phyloP scores from a whole-genome alignment of 2,329 filamentous ascomycete genomes.

The Colletotrichum siamense region DNA sequence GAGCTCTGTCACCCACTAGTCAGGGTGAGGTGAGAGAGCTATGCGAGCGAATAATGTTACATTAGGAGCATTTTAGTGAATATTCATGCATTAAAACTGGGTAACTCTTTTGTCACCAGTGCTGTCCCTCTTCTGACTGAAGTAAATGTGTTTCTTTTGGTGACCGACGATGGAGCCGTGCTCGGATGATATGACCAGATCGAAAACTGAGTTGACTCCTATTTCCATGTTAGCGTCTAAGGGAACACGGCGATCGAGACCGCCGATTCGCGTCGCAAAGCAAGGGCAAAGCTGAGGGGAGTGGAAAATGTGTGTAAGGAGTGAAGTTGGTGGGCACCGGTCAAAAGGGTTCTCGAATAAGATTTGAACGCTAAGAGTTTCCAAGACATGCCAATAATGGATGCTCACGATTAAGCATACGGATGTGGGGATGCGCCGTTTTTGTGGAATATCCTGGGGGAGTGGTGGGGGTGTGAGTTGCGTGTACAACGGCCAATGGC shows the following conservation, averaged over 20 bases:
- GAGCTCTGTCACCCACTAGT: not conserved
- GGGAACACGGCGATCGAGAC: not conserved
- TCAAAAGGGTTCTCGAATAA: not conserved
- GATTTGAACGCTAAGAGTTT: not conserved
- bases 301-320: not conserved
- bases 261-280: not conserved
- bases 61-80: not conserved
- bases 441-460: not conserved
- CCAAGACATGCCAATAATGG: not conserved
- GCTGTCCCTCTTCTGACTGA: not conserved
- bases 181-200: not conserved
- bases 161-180: not conserved
- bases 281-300: not conserved
- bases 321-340: not conserved
- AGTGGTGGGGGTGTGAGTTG: not conserved
- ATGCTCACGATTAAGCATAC: not conserved
- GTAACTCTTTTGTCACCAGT: not conserved
- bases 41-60: not conserved
- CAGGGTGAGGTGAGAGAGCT: not conserved
- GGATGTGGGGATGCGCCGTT: not conserved
- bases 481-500: not conserved
- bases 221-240: not conserved
- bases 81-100: not conserved
- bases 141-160: not conserved
- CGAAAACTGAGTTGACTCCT: not conserved